Evolutionary conservation across 164 flowering plant genomes (phyloP).

Genomic region (Chimonanthus salicifolius): DNA sequence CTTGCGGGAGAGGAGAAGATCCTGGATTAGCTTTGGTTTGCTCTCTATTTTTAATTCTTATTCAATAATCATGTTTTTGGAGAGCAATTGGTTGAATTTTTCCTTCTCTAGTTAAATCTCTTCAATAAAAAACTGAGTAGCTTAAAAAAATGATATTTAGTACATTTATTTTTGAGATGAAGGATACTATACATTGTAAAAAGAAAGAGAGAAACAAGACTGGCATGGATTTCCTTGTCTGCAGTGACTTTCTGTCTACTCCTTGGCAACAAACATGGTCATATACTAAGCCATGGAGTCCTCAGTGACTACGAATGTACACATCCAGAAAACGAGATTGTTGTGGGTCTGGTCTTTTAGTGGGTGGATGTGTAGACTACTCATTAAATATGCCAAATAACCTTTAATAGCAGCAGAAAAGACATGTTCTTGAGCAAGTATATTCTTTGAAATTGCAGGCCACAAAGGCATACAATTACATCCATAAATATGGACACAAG

Average conservation of each 20-base stretch:
- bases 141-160: neutral
- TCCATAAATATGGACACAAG: slow-evolving; percentile 87
- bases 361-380: neutral
- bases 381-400: neutral
- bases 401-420: neutral
- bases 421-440: neutral
- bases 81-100: neutral
- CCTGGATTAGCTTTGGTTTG: slow-evolving; percentile 96
- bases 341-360: too few relatives aligned
- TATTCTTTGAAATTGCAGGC: slow-evolving; percentile 37
- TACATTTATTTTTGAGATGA: neutral
- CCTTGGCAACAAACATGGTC: too few relatives aligned
- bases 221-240: too few relatives aligned
- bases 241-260: too few relatives aligned
- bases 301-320: too few relatives aligned
- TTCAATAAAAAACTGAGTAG: neutral
- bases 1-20: slow-evolving; percentile 83
- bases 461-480: slow-evolving; percentile 86
- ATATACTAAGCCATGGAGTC: too few relatives aligned
- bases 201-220: too few relatives aligned
- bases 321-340: too few relatives aligned
- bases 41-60: slow-evolving; percentile 3
- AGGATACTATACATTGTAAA: neutral
- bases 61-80: neutral
- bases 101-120: neutral